Evolutionary conservation across 108 stramenopile species (phyloP), one percentile per base, ranked within the genome.

Genomic region (Pseudonitzschia delicatissima): DNA sequence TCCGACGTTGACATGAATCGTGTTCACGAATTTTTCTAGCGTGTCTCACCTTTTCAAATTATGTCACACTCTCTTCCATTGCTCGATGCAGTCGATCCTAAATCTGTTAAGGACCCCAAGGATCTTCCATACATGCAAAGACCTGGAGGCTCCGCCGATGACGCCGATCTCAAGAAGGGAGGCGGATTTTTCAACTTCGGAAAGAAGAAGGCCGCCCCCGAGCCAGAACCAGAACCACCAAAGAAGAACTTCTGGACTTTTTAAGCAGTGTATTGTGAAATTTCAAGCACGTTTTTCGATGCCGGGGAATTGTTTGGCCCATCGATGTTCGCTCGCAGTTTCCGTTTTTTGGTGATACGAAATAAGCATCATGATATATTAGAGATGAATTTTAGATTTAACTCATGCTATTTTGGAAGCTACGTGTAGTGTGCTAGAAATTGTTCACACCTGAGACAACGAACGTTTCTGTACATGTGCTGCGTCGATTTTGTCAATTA

Each of bases 101-200:
- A 48, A 2, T 82, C 72, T 39, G 92, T 88, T 9, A 93, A 91
- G 72, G 65, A 77, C 67, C 64, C 66, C 23, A 78, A 62, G 17
- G 89, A 94, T 35, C 77, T 93, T 40, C 92, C 93, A 8, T 94
- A 94, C 93, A 94, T 94, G 93, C 91, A 92, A 83, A 74, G 89
- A 25, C 72, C 82, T 9, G 93, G 93, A 39, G 93, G 93, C 37
- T 64, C 26, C 9, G 76, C 90, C 20, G 90, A 91, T 72, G 82
- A 90, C 36, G 72, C 83, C 29, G 89, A 94, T 52, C 69, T 94
- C 61, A 80, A 82, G 59, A 79, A 77, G 48, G 67, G 62, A 5
- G 50, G 67, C 6, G 44, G 39, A 11, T 66, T 71, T 61, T 53
- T 26, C 27, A 18, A 49, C 18, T 81, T 84, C 40, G 61, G 61